phyloP scores from a whole-genome alignment of 441 rosid genomes.

The Mallotus japonicus region DNA sequence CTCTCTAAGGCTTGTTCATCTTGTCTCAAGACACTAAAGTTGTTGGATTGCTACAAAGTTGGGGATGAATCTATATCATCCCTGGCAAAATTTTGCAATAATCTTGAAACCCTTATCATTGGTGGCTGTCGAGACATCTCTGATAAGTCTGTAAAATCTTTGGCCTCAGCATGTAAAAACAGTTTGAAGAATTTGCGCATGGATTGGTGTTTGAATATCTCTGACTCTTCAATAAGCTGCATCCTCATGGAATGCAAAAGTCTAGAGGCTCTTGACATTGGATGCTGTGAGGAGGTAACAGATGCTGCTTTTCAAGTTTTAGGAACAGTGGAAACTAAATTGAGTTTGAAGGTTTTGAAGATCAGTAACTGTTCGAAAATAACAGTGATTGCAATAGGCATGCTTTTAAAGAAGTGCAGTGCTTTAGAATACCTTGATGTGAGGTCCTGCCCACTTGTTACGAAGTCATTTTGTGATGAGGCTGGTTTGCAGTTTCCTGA shows the following conservation, averaged over 20 bases:
- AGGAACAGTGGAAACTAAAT: slow-evolving; percentile 31
- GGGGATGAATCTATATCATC: slow-evolving; percentile 63
- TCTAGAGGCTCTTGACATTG: slow-evolving; percentile 82
- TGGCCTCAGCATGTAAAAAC: slow-evolving; percentile 60
- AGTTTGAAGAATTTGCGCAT: slow-evolving; percentile 76
- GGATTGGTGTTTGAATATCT: slow-evolving; percentile 90
- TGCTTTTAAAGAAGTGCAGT: slow-evolving; percentile 65
- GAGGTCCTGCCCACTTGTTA: slow-evolving; percentile 75
- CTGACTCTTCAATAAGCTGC: slow-evolving; percentile 63
- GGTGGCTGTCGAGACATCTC: slow-evolving; percentile 81
- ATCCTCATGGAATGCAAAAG: slow-evolving; percentile 61
- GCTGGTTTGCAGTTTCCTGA: slow-evolving; percentile 72
- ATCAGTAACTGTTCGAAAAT: slow-evolving; percentile 72
- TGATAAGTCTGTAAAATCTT: slow-evolving; percentile 52
- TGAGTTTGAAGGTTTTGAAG: slow-evolving; percentile 66
- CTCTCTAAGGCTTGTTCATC: slow-evolving; percentile 64
- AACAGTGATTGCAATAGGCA: slow-evolving; percentile 58
- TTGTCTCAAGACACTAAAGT: slow-evolving; percentile 64
- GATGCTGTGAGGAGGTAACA: slow-evolving; percentile 85
- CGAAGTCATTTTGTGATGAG: slow-evolving; percentile 70
- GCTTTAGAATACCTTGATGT: slow-evolving; percentile 76
- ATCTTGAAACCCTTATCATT: slow-evolving; percentile 69
- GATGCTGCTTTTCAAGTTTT: slow-evolving; percentile 59
- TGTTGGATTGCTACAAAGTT: slow-evolving; percentile 77
- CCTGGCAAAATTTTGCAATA: slow-evolving; percentile 61